Evolutionary conservation across 1,284 basidiomycete species (phyloP), one percentile per base, ranked within the genome.

Genomic region (Melampsora americana): DNA sequence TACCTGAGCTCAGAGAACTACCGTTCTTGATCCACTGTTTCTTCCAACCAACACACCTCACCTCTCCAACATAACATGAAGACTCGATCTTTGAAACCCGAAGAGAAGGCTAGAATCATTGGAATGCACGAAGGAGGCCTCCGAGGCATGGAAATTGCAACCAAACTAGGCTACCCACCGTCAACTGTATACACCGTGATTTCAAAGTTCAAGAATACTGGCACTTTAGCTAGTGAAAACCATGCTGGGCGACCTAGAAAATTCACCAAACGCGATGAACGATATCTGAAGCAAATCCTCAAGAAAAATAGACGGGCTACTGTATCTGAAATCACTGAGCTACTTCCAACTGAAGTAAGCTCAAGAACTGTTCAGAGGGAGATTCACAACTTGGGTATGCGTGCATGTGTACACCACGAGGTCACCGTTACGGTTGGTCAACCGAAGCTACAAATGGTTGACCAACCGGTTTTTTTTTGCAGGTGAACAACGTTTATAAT

Each of bases 151-250:
- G 53, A 56, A 28, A 56, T 56, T 28, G 53, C 53, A n/a, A n/a
- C n/a, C 26, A n/a, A 28, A 56, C 26, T 56, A 28, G 53, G 26
- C 20, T 28, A n/a, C 53, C 2, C 53, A 56, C 20, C n/a, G 16
- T 56, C 20, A n/a, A 56, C 53, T n/a, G 53, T 56, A n/a, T 56
- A 56, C 16, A n/a, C 20, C 53, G 26, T 56, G n/a, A 56, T 56
- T 9, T 56, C 53, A 4, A n/a, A 28, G 20, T 56, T 3, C 16
- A n/a, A 56, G 5, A n/a, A 28, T 56, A n/a, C n/a, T n/a, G 53
- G 53, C 53, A 56, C 53, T 16, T 7, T 56, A 28, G 16, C 53
- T 3, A 56, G n/a, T 56, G 53, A n/a, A n/a, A 28, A n/a, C 26
- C 53, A 28, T 18, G 1, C 53, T 16, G 53, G 53, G 7, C 53